These are phyloP conservation scores for Lantana camara DNA, from an alignment of 257 asterid species.

Conservation along the genomic window DNA sequence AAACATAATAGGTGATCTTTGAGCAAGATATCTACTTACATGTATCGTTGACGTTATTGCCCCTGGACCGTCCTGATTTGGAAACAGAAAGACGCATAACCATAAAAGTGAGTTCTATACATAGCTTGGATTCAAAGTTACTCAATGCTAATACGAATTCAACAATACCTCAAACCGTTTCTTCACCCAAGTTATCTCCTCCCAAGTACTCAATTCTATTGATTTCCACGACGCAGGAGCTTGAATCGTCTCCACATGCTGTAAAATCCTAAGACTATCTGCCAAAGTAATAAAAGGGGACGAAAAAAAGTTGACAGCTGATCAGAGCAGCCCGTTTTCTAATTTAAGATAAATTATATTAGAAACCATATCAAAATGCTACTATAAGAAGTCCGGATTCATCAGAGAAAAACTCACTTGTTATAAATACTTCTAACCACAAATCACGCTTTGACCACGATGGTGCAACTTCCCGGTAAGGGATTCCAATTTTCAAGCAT, in stretches of 20 bases:
- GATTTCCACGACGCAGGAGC: constrained; percentile 71
- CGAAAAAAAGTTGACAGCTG: constrained; percentile 11
- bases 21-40: constrained; percentile 40
- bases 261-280: constrained; percentile 83
- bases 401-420: constrained; percentile 53
- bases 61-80: constrained; percentile 71
- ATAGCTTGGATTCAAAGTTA: background rate
- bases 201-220: constrained; percentile 61
- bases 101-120: constrained; percentile 5
- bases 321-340: background rate
- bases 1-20: background rate
- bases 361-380: background rate
- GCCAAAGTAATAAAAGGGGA: constrained; percentile 27
- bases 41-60: constrained; percentile 71
- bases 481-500: constrained; percentile 65
- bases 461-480: constrained; percentile 84
- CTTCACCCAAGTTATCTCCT: constrained; percentile 70
- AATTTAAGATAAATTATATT: background rate
- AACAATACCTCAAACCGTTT: constrained; percentile 63
- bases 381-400: background rate
- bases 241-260: constrained; percentile 76
- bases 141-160: constrained; percentile 12
- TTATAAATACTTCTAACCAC: constrained; percentile 86
- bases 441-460: constrained; percentile 72
- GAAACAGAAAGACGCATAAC: constrained; percentile 27